Evolutionary conservation across 1,139 yeast genomes (phyloP).

Genomic region (Candida sp.): DNA sequence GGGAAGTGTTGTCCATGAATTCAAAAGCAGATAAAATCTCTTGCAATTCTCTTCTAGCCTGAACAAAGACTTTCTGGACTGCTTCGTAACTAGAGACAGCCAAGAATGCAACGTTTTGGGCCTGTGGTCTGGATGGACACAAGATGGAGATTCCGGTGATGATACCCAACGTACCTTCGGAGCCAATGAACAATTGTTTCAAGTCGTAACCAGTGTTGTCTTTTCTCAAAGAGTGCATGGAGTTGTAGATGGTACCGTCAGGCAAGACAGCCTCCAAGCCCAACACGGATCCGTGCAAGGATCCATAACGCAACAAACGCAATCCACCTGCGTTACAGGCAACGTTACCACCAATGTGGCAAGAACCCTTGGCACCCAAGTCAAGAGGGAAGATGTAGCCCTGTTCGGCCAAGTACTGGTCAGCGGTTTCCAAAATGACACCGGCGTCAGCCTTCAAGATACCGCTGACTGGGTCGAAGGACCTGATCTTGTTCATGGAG

Average conservation of each 20-base stretch:
- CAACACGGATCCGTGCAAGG: slow-evolving; percentile 89
- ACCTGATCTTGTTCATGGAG: slow-evolving; percentile 76
- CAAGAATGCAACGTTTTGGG: slow-evolving; percentile 86
- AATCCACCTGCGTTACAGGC: slow-evolving; percentile 98
- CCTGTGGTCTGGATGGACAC: slow-evolving; percentile 92
- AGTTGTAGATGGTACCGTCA: slow-evolving; percentile 81
- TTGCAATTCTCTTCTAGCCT: slow-evolving; percentile 77
- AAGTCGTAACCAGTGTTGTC: slow-evolving; percentile 95
- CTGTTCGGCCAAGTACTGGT: slow-evolving; percentile 72
- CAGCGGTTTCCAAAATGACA: slow-evolving; percentile 85
- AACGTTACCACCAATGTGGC: slow-evolving; percentile 95
- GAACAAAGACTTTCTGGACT: slow-evolving; percentile 81
- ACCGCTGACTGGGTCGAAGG: slow-evolving; percentile 85
- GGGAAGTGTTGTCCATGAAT: slow-evolving; percentile 87
- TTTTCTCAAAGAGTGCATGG: slow-evolving; percentile 84
- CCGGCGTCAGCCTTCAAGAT: slow-evolving; percentile 93
- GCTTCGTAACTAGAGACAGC: slow-evolving; percentile 83
- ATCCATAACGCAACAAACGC: slow-evolving; percentile 86
- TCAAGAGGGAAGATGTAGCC: slow-evolving; percentile 95
- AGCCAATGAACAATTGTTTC: slow-evolving; percentile 91
- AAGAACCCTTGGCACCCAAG: slow-evolving; percentile 96
- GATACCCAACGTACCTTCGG: slow-evolving; percentile 91
- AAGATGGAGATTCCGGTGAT: slow-evolving; percentile 90
- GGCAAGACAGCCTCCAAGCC: slow-evolving; percentile 94
- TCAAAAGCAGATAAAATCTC: slow-evolving; percentile 95